These are phyloP conservation scores for Neofusicoccum umdonicola DNA, from an alignment of 2,329 filamentous ascomycete species.

Conservation along the genomic window DNA sequence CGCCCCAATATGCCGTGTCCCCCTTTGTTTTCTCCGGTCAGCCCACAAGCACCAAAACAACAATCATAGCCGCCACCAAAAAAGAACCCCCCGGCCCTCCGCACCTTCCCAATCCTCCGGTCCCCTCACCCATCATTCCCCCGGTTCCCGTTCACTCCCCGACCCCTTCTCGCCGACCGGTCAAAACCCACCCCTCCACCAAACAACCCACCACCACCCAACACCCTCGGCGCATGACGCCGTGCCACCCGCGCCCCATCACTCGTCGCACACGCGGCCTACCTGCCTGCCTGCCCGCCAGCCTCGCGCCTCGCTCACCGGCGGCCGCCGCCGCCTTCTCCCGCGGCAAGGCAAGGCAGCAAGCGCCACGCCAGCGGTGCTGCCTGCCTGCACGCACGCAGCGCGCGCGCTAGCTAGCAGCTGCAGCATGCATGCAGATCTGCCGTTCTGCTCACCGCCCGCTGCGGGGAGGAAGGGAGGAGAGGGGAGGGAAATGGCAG, in stretches of 20 bases:
- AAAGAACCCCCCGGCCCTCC: not conserved
- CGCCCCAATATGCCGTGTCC: not conserved
- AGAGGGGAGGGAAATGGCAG: too few relatives aligned
- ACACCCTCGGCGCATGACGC: not conserved
- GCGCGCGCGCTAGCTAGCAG: not conserved
- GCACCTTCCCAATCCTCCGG: too few relatives aligned
- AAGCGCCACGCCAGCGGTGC: not conserved
- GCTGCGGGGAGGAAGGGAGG: too few relatives aligned
- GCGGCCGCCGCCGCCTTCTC: too few relatives aligned
- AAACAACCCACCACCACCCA: not conserved
- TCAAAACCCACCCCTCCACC: not conserved
- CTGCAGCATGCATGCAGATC: not conserved
- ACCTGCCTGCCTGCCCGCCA: too few relatives aligned
- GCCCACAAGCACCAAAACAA: not conserved
- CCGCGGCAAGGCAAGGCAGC: too few relatives aligned
- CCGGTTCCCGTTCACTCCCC: not conserved
- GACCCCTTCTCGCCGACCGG: not conserved
- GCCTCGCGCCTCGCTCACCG: too few relatives aligned
- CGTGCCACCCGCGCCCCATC: not conserved
- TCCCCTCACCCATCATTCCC: not conserved
- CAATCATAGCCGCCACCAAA: not conserved
- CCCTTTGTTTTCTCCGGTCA: not conserved
- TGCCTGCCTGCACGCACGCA: not conserved
- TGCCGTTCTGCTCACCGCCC: not conserved
- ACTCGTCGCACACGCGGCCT: too few relatives aligned